Percentiles rank a stretch among this genome's conserved stretches.
Evolutionary conservation across 805 yeast genomes (phyloP).

Genomic region (Starmerella lactis-condensi): DNA sequence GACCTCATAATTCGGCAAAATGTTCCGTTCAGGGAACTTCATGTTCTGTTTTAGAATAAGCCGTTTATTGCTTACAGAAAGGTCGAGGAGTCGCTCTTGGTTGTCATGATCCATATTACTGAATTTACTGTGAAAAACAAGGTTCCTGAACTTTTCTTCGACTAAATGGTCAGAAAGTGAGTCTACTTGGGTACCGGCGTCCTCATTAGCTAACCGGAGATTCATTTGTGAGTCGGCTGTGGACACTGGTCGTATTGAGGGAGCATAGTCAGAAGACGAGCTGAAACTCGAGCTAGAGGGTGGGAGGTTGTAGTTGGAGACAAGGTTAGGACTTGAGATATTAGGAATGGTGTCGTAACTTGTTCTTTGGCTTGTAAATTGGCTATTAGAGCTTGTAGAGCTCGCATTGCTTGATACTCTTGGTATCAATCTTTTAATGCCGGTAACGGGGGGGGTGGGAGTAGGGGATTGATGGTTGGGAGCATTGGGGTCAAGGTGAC

Average conservation of each 20-base stretch:
- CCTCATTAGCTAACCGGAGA: no score
- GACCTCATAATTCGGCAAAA: not conserved
- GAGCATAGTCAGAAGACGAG: not conserved
- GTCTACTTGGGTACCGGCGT: constrained; percentile 4
- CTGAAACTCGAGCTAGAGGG: constrained; percentile 2
- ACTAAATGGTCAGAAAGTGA: constrained; percentile 6
- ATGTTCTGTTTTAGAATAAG: constrained; percentile 6
- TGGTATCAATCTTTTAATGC: constrained; percentile 10
- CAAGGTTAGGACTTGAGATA: not conserved
- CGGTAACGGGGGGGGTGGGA: no score
- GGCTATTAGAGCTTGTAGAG: constrained; percentile 7
- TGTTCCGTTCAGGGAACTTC: constrained; percentile 2
- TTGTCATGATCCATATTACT: constrained; percentile 4
- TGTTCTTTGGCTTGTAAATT: no score
- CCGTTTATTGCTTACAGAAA: constrained; percentile 6
- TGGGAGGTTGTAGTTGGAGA: constrained; percentile 1
- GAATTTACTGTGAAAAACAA: constrained; percentile 1
- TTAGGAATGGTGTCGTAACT: no score
- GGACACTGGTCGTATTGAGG: not conserved
- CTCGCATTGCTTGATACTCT: constrained; percentile 10
- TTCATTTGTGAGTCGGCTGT: not conserved
- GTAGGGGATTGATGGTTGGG: no score
- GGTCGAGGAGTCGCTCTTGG: constrained; percentile 5
- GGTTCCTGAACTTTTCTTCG: constrained; percentile 8
- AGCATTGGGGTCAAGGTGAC: no score